Conservation (phyloP, 1,284 basidiomycete species). For the Chalciporus piperatoides region DNA sequence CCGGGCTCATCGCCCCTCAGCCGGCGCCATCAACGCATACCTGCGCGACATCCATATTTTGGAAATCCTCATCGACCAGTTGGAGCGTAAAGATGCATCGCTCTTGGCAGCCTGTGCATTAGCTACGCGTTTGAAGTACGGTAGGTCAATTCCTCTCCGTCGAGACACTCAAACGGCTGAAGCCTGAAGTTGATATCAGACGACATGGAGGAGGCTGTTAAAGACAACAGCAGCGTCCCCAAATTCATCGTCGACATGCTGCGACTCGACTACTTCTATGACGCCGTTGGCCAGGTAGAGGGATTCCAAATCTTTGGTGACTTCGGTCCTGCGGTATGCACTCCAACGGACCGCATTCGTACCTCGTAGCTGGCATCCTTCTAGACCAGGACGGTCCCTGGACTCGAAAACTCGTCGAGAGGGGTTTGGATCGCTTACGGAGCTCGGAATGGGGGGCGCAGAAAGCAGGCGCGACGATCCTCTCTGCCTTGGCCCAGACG, state of each 20-base stretch:
- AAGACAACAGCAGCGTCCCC: slow-evolving; percentile 7
- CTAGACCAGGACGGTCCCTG: slow-evolving; percentile 8
- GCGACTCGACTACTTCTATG: slow-evolving; percentile 26
- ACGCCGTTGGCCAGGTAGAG: slow-evolving; percentile 25
- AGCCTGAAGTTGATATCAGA: slow-evolving; percentile 4
- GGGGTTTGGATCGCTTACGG: slow-evolving; percentile 12
- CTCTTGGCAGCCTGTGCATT: slow-evolving; percentile 19
- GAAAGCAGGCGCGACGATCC: slow-evolving; percentile 24
- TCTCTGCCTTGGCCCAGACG: slow-evolving; percentile 24
- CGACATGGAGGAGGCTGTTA: slow-evolving; percentile 18
- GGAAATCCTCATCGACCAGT: slow-evolving; percentile 8
- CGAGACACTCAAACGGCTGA: neutral
- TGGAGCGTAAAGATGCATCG: slow-evolving; percentile 8
- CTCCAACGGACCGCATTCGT: neutral
- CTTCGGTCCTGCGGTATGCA: slow-evolving; percentile 16
- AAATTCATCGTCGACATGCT: slow-evolving; percentile 23
- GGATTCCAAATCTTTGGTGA: slow-evolving; percentile 29
- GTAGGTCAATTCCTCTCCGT: slow-evolving; percentile 5
- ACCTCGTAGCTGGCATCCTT: neutral
- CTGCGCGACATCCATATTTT: slow-evolving; percentile 2
- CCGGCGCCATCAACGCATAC: slow-evolving; percentile 1
- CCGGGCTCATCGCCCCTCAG: slow-evolving; percentile 8
- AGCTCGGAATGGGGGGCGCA: slow-evolving; percentile 17
- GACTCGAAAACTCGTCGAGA: slow-evolving; percentile 14
- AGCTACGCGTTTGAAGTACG: slow-evolving; percentile 14